Conservation (phyloP, 768 basidiomycete genomes). For the Butyriboletus loyo region DNA sequence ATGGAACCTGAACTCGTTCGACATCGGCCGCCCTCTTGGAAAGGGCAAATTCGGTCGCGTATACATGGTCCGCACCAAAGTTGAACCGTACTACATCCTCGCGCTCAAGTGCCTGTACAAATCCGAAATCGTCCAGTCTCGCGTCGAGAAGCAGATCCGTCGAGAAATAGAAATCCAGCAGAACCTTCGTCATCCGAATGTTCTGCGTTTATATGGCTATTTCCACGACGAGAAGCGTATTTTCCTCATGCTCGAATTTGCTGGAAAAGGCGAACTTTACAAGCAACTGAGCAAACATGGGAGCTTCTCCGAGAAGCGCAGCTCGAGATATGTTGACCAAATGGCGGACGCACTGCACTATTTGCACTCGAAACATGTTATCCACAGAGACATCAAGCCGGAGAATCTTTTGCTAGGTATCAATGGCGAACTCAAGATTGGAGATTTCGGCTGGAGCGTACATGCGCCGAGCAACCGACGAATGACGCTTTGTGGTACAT, state of each 20-base stretch:
- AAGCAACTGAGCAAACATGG: conserved; percentile 88
- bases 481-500: conserved; percentile 89
- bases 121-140: conserved; percentile 86
- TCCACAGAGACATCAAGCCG: conserved; percentile 98
- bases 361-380: conserved; percentile 93
- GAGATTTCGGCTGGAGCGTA: conserved; percentile 98
- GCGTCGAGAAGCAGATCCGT: conserved; percentile 95
- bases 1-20: conserved; percentile 83
- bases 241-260: conserved; percentile 97
- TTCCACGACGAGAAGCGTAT: conserved; percentile 98
- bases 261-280: conserved; percentile 95
- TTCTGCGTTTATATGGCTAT: conserved; percentile 92
- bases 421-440: conserved; percentile 97
- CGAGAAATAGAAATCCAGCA: conserved; percentile 98
- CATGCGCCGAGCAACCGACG: conserved; percentile 91
- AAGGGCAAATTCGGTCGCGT: conserved; percentile 99
- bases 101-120: conserved; percentile 98
- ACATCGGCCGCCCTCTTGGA: conserved; percentile 94
- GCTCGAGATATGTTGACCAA: conserved; percentile 90
- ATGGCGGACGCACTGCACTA: conserved; percentile 96
- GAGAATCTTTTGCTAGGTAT: conserved; percentile 94
- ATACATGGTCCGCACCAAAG: conserved; percentile 95
- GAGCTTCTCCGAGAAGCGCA: conserved; percentile 84
- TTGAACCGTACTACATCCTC: conserved; percentile 85
- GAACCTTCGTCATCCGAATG: conserved; percentile 92